phyloP scores from a whole-genome alignment of 2,329 filamentous ascomycete species.

The Sporothrix luriei region DNA sequence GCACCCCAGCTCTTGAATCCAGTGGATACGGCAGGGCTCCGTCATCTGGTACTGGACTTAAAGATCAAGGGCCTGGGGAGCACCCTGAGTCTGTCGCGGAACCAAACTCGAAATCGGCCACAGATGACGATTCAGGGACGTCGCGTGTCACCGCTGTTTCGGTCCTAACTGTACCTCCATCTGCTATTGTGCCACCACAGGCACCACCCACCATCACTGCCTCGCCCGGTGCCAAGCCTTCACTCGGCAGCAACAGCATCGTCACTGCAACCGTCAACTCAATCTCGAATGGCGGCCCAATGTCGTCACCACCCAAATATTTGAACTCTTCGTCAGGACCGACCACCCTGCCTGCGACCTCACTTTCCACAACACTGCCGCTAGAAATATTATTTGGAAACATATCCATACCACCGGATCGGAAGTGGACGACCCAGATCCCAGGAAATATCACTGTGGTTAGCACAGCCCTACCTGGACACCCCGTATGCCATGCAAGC shows the following conservation, averaged over 20 bases:
- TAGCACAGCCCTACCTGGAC: neutral
- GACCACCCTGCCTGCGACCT: neutral
- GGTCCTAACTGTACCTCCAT: neutral
- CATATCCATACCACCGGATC: no score
- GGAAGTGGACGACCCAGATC: neutral
- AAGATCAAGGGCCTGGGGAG: neutral
- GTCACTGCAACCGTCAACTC: neutral
- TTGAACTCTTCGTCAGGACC: neutral
- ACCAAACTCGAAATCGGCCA: no score
- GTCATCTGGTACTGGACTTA: neutral
- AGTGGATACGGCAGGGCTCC: neutral
- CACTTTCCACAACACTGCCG: neutral
- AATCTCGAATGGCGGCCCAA: neutral
- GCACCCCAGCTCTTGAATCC: neutral
- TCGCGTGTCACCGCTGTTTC: neutral
- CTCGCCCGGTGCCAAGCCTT: neutral
- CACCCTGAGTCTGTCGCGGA: no score
- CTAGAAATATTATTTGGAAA: no score
- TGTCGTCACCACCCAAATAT: neutral
- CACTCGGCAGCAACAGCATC: neutral
- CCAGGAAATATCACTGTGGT: neutral
- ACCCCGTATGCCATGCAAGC: neutral
- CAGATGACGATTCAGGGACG: neutral
- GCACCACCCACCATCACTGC: neutral
- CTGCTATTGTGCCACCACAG: neutral